Conservation (phyloP, 768 basidiomycete species). For the Serendipita sp. region DNA sequence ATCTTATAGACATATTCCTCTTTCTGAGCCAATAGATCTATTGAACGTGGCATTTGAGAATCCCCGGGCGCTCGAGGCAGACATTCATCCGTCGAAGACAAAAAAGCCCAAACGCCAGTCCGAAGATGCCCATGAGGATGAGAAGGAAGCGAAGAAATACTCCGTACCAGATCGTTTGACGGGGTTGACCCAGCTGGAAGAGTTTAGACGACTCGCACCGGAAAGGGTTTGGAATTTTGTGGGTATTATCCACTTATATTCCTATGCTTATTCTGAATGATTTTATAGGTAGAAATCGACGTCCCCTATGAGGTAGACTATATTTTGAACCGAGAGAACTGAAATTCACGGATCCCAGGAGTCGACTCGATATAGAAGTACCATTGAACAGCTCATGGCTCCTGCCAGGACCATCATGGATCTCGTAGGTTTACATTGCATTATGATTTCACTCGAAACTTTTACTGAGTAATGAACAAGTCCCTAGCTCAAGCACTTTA, state of each 20-base stretch:
- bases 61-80: constrained; percentile 52
- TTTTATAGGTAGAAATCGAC: constrained; percentile 59
- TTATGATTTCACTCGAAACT: neutral
- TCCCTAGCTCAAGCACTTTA: constrained; percentile 84
- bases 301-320: constrained; percentile 54
- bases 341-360: constrained; percentile 31
- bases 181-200: constrained; percentile 60
- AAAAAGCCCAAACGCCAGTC: neutral
- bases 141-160: constrained; percentile 25
- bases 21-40: constrained; percentile 73
- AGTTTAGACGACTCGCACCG: constrained; percentile 60
- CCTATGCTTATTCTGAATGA: neutral
- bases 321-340: constrained; percentile 4
- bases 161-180: constrained; percentile 80
- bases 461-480: constrained; percentile 24
- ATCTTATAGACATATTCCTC: constrained; percentile 44
- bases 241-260: constrained; percentile 14
- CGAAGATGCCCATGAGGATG: neutral
- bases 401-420: constrained; percentile 82
- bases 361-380: constrained; percentile 36
- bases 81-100: constrained; percentile 27
- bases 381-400: constrained; percentile 56
- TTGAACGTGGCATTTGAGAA: constrained; percentile 94
- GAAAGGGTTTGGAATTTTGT: constrained; percentile 83
- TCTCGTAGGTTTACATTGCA: constrained; percentile 37